Conservation (phyloP, 768 basidiomycete genomes). For the Rhodotorula sphaerocarpa region DNA sequence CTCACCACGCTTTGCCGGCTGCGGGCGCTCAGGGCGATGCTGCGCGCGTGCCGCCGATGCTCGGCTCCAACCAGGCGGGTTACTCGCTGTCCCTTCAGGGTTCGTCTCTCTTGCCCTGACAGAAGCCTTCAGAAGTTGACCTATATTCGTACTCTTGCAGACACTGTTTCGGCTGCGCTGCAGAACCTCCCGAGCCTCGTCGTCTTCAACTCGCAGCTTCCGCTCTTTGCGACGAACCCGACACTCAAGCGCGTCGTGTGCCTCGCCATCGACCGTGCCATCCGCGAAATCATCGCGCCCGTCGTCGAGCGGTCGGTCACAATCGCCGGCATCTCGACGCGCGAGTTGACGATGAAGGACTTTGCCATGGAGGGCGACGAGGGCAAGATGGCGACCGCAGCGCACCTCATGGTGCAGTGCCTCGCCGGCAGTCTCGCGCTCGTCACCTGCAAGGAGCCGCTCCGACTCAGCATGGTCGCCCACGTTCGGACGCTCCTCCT, state of each 20-base stretch:
- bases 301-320: conserved; percentile 98
- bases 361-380: conserved; percentile 89
- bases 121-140: no score
- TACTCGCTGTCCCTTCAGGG: conserved; percentile 38
- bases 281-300: conserved; percentile 94
- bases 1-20: conserved; percentile 25
- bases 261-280: conserved; percentile 82
- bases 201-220: conserved; percentile 66
- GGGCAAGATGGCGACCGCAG: conserved; percentile 79
- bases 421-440: conserved; percentile 90
- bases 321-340: conserved; percentile 93
- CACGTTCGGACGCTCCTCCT: conserved; percentile 74
- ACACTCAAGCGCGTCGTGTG: conserved; percentile 84
- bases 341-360: conserved; percentile 90
- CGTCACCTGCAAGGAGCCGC: conserved; percentile 95
- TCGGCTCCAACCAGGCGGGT: conserved; percentile 38
- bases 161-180: conserved; percentile 52
- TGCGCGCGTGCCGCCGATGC: conserved; percentile 24
- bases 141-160: no score
- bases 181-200: conserved; percentile 62
- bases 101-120: not conserved
- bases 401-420: conserved; percentile 92
- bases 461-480: conserved; percentile 80
- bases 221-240: conserved; percentile 60
- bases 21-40: conserved; percentile 13